phyloP scores from a whole-genome alignment of 164 flowering plant species.

The Macadamia tetraphylla region DNA sequence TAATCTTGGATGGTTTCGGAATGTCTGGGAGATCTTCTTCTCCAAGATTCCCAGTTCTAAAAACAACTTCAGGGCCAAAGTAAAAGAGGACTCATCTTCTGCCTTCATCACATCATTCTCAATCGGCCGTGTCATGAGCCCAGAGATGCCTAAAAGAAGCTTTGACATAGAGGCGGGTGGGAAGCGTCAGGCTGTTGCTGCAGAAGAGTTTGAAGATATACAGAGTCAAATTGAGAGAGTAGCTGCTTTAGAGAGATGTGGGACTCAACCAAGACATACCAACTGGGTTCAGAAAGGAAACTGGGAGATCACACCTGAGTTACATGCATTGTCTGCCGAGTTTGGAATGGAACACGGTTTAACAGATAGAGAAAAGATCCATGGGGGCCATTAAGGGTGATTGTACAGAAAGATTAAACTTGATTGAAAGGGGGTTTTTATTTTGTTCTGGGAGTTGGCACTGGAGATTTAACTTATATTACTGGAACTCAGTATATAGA shows the following conservation, averaged over 20 bases:
- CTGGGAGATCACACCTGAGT: slow-evolving; percentile 50
- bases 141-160: slow-evolving; percentile 44
- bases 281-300: slow-evolving; percentile 31
- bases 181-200: slow-evolving; percentile 48
- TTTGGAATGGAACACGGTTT: slow-evolving; percentile 21
- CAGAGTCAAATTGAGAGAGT: slow-evolving; percentile 45
- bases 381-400: slow-evolving; percentile 17
- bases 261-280: slow-evolving; percentile 25
- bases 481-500: not conserved
- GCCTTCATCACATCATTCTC: slow-evolving; percentile 17
- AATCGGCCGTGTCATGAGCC: slow-evolving; percentile 29
- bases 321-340: slow-evolving; percentile 27
- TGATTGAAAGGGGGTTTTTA: not conserved
- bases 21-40: slow-evolving; percentile 46
- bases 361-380: slow-evolving; percentile 21
- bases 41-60: slow-evolving; percentile 51
- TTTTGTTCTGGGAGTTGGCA: not conserved
- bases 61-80: slow-evolving; percentile 49
- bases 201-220: slow-evolving; percentile 53
- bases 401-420: not conserved
- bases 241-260: slow-evolving; percentile 37
- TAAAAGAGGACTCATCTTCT: slow-evolving; percentile 20
- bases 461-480: not conserved
- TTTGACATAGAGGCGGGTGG: slow-evolving; percentile 48
- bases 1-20: slow-evolving; percentile 41